Evolutionary conservation across 345 rosid genomes (phyloP), one percentile per base, ranked within the genome.

Genomic region (Arabis hirsuta): DNA sequence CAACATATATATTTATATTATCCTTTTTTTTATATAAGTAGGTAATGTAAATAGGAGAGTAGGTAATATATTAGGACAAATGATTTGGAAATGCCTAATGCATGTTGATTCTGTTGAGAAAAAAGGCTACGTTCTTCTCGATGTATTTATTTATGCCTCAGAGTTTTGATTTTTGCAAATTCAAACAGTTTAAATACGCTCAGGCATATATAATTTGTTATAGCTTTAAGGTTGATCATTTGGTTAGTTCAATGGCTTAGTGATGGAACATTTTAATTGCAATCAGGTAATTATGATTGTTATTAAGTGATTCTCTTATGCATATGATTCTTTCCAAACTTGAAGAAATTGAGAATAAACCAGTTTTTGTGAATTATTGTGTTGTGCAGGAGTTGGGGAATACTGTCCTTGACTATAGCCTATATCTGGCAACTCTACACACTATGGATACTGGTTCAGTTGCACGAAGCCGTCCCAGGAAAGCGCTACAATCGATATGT

Each of bases 381-480:
- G 20, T 56, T 69, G 22, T 81, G 76, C 67, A 94, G 98, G 98
- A 89, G 96, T 73, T 94, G 98, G 97, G 97, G 98, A 45, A 85
- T 91, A 59, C 74, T 91, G 7, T 85, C 97, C 24, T 82, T 94
- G 76, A 86, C 91, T 32, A 83, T 94, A 79, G 98, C 98, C 6
- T 94, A 94, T 68, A 79, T 82, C 48, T 94, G 98, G 97, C 98
- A 94, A 76, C 90, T 94, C 31, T 94, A 94, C 81, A 91, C 98
- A 14, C 59, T 94, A 62, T 94, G 97, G 97, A 80, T 94, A 78
- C 85, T 94, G 13, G 97, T 94, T 76, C 97, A 91, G 76, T 76
- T 94, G 19, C 98, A 94, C 27, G 98, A 94, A 83, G 97, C 98
- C 14, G 96, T 94, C 64, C 97, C 98, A 0, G 97, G 96, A 43